Base-by-base conservation (phyloP, 1,284 basidiomycete species). In the Malassezia yamatoensis region DNA sequence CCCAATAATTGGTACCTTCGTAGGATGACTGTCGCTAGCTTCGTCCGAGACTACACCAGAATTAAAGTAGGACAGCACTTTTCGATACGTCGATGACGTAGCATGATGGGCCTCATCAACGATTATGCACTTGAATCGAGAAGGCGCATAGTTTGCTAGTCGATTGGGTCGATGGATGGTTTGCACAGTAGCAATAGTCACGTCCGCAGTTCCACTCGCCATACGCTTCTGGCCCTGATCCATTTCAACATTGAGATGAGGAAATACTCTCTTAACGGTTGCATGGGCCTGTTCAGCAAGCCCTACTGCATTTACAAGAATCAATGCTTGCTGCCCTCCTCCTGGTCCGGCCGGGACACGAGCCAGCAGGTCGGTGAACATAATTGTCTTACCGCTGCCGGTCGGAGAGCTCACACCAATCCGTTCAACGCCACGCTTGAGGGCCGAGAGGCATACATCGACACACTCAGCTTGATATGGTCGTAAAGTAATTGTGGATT, bases 371-470 rank as follows among this genome's bases (percentile, higher is more conserved):
- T 64, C 63, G 3, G 64, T 66, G 42, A 84, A 77, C 91, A 96
- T 86, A 1, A 87, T 88, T 0, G 91, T 96, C 76, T 96, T 96
- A 8, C 91, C 91, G 29, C 87, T 63, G 3, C 73, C 76, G 18
- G 91, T 94, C 10, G 90, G 90, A 1, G 90, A 80, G 12, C 87
- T 91, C 20, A 93, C 87, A n/a, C 90, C 90, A 45, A 96, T 86
- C 20, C 90, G 84, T 1, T 82, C 82, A 29, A 77, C 54, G 5
- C 79, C 80, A 13, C 83, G 82, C 21, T 76, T 69, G 18, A 96
- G 78, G 1, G 90, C 87, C 11, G 81, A 79, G 2, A 85, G 78
- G 69, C 90, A 94, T 3, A 87, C 82, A 18, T 82, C 77, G 34
- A 96, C 79, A 69, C 88, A 93, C n/a, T 83, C 80, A 63, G 87